A percentile compares a stretch with the other conserved stretches of the same genome.
Conservation (phyloP, 2,329 filamentous ascomycete genomes). For the Exserohilum turcica region DNA sequence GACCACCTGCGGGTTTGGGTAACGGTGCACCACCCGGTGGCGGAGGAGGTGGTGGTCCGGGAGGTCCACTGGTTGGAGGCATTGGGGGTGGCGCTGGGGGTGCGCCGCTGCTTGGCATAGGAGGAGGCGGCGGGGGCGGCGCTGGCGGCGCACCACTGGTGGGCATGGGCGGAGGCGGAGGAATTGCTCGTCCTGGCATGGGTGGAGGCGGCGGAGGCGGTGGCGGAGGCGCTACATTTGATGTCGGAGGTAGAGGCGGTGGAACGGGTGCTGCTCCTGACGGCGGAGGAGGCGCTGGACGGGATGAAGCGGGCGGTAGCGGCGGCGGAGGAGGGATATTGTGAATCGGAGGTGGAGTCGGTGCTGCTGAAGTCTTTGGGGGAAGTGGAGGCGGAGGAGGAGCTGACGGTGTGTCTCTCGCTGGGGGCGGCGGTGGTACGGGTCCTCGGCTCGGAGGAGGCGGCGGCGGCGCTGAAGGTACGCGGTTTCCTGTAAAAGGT, state of each 20-base stretch:
- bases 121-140: constrained; percentile 48
- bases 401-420: constrained; percentile 48
- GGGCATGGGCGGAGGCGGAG: constrained; percentile 45
- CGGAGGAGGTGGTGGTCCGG: constrained; percentile 44
- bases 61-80: constrained; percentile 35
- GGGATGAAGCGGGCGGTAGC: constrained; percentile 35
- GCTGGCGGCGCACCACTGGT: constrained; percentile 32
- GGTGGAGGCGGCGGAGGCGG: constrained; percentile 32
- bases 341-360: constrained; percentile 66
- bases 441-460: constrained; percentile 74
- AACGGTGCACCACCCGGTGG: constrained; percentile 28
- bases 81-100: constrained; percentile 54
- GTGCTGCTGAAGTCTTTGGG: constrained; percentile 49
- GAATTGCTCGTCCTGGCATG: constrained; percentile 18
- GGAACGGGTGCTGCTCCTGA: constrained; percentile 36
- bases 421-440: constrained; percentile 62
- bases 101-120: constrained; percentile 34
- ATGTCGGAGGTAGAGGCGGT: constrained; percentile 33
- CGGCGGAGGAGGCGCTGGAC: constrained; percentile 35
- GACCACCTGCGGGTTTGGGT: constrained; percentile 53
- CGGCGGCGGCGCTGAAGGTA: constrained; percentile 69
- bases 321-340: constrained; percentile 34
- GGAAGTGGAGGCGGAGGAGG: constrained; percentile 47
- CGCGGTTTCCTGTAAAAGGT: constrained; percentile 70
- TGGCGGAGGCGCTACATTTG: constrained; percentile 32